Conservation (phyloP, 2,329 filamentous ascomycete species). For the Colletotrichum liriopes region DNA sequence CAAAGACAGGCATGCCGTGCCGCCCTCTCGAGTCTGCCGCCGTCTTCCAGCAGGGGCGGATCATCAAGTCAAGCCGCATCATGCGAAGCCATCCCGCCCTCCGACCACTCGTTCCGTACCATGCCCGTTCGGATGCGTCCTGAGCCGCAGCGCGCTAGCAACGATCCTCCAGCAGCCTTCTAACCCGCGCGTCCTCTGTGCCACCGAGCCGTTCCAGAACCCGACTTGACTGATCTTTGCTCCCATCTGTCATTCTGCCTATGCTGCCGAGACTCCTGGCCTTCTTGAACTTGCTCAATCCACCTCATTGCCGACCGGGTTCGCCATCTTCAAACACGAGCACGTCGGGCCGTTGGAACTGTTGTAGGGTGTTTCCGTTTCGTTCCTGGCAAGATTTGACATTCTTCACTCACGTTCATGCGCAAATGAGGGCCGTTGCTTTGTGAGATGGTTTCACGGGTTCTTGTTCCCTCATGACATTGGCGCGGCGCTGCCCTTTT, state of each 20-base stretch:
- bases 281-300: slow-evolving; percentile 45
- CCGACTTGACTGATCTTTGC: background rate
- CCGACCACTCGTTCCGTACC: background rate
- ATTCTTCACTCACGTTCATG: background rate
- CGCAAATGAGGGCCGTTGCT: background rate
- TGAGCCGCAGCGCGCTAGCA: slow-evolving; percentile 13
- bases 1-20: slow-evolving; percentile 11
- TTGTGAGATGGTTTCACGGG: slow-evolving; percentile 16
- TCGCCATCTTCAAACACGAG: slow-evolving; percentile 5
- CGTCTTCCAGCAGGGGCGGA: background rate
- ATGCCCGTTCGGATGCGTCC: slow-evolving; percentile 10
- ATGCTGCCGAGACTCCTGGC: slow-evolving; percentile 24
- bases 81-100: background rate
- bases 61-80: background rate
- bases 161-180: background rate
- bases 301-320: slow-evolving; percentile 24
- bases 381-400: background rate
- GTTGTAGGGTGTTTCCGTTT: background rate
- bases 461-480: slow-evolving; percentile 14
- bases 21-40: background rate
- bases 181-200: slow-evolving; percentile 11
- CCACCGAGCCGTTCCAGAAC: background rate
- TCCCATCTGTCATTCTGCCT: background rate
- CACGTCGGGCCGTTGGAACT: background rate
- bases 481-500: background rate